Conservation (phyloP, 352 stramenopile genomes). For the Pythium scleroteichum region DNA sequence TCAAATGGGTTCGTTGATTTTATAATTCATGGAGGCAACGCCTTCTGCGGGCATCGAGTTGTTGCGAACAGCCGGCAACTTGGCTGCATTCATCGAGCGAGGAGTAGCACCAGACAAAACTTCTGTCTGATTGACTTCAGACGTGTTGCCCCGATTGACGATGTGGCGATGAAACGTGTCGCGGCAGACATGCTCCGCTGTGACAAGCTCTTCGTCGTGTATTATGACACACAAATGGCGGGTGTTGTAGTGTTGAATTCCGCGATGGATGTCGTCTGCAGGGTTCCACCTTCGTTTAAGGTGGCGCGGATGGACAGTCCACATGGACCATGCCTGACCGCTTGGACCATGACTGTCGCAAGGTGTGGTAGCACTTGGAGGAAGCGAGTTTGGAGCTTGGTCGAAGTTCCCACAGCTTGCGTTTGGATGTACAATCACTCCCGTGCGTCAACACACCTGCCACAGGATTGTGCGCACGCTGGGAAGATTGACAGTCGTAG, state of each 20-base stretch:
- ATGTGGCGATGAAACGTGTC: conserved; percentile 6
- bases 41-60: conserved; percentile 8
- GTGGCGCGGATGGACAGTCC: too few species aligned
- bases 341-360: too few species aligned
- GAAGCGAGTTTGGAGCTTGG: too few species aligned
- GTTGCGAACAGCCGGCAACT: background rate
- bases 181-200: conserved; percentile 18
- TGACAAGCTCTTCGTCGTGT: conserved; percentile 18
- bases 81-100: conserved; percentile 1
- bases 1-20: conserved; percentile 27
- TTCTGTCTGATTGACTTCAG: conserved; percentile 15
- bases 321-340: too few species aligned
- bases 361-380: too few species aligned
- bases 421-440: too few species aligned
- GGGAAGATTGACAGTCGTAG: too few species aligned
- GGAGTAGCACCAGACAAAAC: background rate
- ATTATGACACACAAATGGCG: conserved; percentile 16
- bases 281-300: too few species aligned
- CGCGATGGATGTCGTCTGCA: too few species aligned
- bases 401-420: too few species aligned
- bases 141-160: conserved; percentile 11
- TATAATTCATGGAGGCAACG: conserved; percentile 17
- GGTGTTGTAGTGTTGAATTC: conserved; percentile 5
- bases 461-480: too few species aligned
- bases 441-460: too few species aligned